Evolutionary conservation across 768 basidiomycete genomes (phyloP), one percentile per base, ranked within the genome.

Genomic region (Mycena venus): DNA sequence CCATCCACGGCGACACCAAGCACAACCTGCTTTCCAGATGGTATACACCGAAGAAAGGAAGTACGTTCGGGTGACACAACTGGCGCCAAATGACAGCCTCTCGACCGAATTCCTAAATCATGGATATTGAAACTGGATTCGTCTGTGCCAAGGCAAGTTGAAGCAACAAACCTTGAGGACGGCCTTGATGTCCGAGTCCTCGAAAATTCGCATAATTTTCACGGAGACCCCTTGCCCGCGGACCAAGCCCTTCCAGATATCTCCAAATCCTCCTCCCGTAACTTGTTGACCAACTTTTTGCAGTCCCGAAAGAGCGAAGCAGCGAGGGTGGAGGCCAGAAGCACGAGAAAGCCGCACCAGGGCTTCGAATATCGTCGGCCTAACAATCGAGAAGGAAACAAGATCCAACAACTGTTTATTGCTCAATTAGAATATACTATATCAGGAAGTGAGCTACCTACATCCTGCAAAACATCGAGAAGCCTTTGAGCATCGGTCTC

Each of bases 1-100:
- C n/a, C n/a, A n/a, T 83, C 80, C 82, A 82, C 2, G 81, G 80
- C 10, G 75, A 74, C 9, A 84, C 27, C 14, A 84, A 79, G 27
- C 74, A 77, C 19, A 79, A 47, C 11, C 77, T 61, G 6, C 49
- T 58, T 1, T 69, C 58, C 44, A 77, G 74, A 63, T 76, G 55
- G 53, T 77, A 70, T 25, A 79, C 32, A 19, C 80, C 80, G 29
- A 78, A 64, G 59, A 79, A 81, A 1, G 78, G 70, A 11, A 81
- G 64, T 29, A 80, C 42, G 47, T 78, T 78, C 9, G 80, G 78
- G 63, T 79, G 79, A 42, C 61, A 44, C 15, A 79, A 64, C 10
- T 77, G 70, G 27, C 75, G 78, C 38, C 77, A 74, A 29, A 79
- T 78, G n/a, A 77, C 56, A 15, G 79, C 76, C 44, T 80, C 80